Base-by-base conservation (phyloP, 202 grass and related monocot species). In the Saccharum hybrid region DNA sequence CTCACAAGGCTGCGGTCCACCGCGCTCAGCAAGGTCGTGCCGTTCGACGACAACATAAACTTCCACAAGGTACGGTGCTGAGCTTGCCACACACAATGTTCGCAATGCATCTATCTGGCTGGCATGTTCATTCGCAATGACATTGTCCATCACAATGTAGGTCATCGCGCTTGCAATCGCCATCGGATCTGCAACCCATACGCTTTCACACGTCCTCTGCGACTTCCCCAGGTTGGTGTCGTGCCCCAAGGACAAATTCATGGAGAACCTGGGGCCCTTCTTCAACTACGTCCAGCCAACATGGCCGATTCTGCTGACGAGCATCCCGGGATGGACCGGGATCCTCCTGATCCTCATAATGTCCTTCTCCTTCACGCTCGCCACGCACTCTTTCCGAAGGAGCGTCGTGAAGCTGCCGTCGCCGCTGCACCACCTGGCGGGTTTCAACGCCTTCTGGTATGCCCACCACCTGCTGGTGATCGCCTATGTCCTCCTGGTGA, bases 401-500 rank as follows among this genome's bases (percentile, higher is more conserved):
- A 98, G 85, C 5, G 96, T 93, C 0, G 92, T 95, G 74, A 98
- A 95, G 83, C 82, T 98, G 71, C 93, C 92, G 11, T 94, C 87
- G 0, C 96, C 90, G 18, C 74, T 90, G 7, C 88, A 94, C 46
- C 92, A 95, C 56, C 85, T 98, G 38, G 92, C 96, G 8, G 96
- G 96, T 63, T 95, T 98, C 89, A 98, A 98, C 43, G 93, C 92
- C 61, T 98, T 98, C 87, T 98, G 96, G 96, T 95, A 98, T 14
- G 92, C 92, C 18, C 96, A 98, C 72, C 96, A 98, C 83, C 90
- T 98, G 77, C 90, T 98, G 43, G 89, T 80, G 43, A 77, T 95
- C 69, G 89, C 83, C 1, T 98, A 98, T 51, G 57, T 95, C 85
- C 83, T 98, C 62, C 87, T 98, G 59, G 82, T 95, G 31, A 69